These are phyloP conservation scores for Aspergillus sp. DNA, from an alignment of 2,329 filamentous ascomycete species.

Conservation along the genomic window DNA sequence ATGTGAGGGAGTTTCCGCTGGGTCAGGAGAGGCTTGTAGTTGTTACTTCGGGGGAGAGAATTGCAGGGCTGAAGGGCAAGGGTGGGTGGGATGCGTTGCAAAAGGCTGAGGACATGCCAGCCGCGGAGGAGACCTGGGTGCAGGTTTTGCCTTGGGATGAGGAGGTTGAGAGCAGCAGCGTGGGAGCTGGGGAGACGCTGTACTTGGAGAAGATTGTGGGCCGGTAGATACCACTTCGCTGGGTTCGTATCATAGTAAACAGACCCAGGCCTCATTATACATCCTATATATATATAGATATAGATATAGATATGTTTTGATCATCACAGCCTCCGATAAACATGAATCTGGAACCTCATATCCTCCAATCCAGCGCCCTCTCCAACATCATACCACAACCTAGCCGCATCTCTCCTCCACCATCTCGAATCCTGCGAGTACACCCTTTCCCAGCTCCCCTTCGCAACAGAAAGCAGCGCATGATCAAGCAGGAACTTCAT, in stretches of 20 bases:
- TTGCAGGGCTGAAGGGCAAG: no score
- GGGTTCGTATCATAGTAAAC: neutral
- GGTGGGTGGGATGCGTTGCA: no score
- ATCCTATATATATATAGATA: neutral
- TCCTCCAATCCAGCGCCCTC: conserved; percentile 89
- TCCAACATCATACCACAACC: conserved; percentile 74
- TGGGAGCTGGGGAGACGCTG: no score
- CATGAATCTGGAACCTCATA: conserved; percentile 90
- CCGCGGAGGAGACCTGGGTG: no score
- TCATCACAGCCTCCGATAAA: conserved; percentile 59
- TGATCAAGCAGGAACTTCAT: conserved; percentile 94
- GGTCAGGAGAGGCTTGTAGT: no score
- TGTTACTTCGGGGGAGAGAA: no score
- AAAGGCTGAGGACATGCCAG: no score
- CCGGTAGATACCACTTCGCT: no score
- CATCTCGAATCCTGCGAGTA: conserved; percentile 75
- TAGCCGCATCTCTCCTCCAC: conserved; percentile 69
- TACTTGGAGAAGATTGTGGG: no score
- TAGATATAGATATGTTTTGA: neutral
- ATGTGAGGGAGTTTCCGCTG: no score
- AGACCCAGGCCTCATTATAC: neutral
- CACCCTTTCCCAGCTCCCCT: conserved; percentile 68
- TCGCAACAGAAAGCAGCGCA: conserved; percentile 60
- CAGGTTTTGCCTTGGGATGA: no score
- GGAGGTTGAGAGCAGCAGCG: no score